Conservation (phyloP, 2,329 filamentous ascomycete genomes). For the Graphilbum ipis-grandicollis region DNA sequence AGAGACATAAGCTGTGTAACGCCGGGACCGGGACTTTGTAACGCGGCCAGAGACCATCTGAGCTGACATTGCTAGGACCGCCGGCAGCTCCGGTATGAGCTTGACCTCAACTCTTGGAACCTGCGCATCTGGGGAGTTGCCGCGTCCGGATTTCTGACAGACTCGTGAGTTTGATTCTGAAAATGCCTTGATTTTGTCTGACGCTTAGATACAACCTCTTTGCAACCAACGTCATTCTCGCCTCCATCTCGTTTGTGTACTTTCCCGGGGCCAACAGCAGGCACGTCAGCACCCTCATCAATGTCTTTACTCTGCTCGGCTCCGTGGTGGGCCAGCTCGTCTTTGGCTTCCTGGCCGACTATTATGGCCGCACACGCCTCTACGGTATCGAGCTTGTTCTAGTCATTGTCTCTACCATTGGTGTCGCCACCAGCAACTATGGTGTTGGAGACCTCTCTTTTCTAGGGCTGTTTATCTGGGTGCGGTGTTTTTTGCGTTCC, state of each 20-base stretch:
- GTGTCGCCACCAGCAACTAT: slow-evolving; percentile 32
- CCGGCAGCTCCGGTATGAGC: slow-evolving; percentile 31
- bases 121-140: slow-evolving; percentile 35
- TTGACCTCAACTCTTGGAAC: slow-evolving; percentile 37
- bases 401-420: slow-evolving; percentile 39
- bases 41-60: too few species aligned
- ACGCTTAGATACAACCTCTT: slow-evolving; percentile 31
- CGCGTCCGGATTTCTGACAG: slow-evolving; percentile 35
- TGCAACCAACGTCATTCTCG: slow-evolving; percentile 35
- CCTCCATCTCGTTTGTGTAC: slow-evolving; percentile 34
- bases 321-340: slow-evolving; percentile 33
- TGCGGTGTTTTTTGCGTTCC: slow-evolving; percentile 11
- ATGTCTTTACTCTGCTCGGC: slow-evolving; percentile 33
- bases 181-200: too few species aligned
- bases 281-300: slow-evolving; percentile 30
- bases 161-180: slow-evolving; percentile 26
- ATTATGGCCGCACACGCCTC: slow-evolving; percentile 34
- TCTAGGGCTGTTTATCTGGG: slow-evolving; percentile 30
- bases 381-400: slow-evolving; percentile 39
- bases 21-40: too few species aligned
- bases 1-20: too few species aligned
- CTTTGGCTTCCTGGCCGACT: slow-evolving; percentile 36
- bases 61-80: too few species aligned
- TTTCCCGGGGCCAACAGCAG: slow-evolving; percentile 24
- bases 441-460: slow-evolving; percentile 32